A percentile compares a stretch with the other conserved stretches of the same genome.
Evolutionary conservation across 345 rosid species (phyloP).

Genomic region (Brassica carinata): DNA sequence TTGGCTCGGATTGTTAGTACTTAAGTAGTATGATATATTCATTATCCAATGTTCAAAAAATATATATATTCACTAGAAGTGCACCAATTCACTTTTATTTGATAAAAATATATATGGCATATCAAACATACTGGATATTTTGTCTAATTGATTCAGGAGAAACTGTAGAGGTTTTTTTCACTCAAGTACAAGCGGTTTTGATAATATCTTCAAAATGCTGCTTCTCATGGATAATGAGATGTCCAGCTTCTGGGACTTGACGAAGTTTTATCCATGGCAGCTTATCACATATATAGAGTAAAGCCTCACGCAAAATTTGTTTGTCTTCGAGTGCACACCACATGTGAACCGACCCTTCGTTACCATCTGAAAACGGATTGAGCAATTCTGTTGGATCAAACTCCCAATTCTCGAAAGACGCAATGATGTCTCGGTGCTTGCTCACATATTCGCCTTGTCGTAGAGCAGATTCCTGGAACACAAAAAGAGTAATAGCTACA

Average conservation of each 20-base stretch:
- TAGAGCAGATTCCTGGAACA: conserved; percentile 48
- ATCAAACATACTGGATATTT: background rate
- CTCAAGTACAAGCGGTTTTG: conserved; percentile 30
- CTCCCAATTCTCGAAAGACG: conserved; percentile 64
- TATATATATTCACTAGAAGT: background rate
- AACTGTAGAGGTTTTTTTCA: background rate
- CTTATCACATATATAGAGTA: conserved; percentile 55
- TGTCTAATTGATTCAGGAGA: background rate
- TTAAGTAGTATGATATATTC: background rate
- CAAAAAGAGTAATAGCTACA: background rate
- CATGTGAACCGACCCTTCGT: conserved; percentile 58
- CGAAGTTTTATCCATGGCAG: conserved; percentile 74
- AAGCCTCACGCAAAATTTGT: conserved; percentile 52
- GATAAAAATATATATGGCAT: background rate
- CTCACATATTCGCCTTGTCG: conserved; percentile 75
- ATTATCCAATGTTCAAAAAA: too few species aligned
- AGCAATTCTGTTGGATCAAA: conserved; percentile 63
- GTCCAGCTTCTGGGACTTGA: conserved; percentile 69
- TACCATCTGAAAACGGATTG: conserved; percentile 59
- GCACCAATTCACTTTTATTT: background rate
- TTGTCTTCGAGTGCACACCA: conserved; percentile 76
- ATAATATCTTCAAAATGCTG: conserved; percentile 33
- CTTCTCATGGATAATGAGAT: conserved; percentile 51
- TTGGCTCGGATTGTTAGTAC: background rate
- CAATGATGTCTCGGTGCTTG: conserved; percentile 57